Conservation (phyloP, 2,329 filamentous ascomycete genomes). For the Fusarium sp. region DNA sequence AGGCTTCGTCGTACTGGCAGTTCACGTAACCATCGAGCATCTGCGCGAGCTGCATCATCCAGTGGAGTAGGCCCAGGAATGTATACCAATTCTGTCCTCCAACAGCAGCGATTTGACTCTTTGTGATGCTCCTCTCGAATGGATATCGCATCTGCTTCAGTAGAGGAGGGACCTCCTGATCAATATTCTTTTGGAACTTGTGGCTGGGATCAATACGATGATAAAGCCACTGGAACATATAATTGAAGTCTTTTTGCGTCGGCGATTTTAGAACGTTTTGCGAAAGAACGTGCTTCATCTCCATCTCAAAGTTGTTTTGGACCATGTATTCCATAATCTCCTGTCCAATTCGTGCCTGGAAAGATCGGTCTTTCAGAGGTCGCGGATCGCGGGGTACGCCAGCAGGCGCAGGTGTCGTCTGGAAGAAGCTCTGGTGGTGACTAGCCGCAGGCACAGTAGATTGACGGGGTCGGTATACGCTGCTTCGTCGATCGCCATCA, state of each 20-base stretch:
- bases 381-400: slow-evolving; percentile 89
- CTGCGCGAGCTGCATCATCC: slow-evolving; percentile 98
- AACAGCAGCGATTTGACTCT: slow-evolving; percentile 93
- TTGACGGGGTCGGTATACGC: slow-evolving; percentile 78
- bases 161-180: slow-evolving; percentile 92
- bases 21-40: slow-evolving; percentile 88
- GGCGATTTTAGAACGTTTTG: slow-evolving; percentile 92
- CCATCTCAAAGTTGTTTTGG: slow-evolving; percentile 95
- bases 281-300: slow-evolving; percentile 94
- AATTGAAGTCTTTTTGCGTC: slow-evolving; percentile 98
- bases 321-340: slow-evolving; percentile 93
- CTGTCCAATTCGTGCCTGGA: slow-evolving; percentile 84
- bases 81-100: slow-evolving; percentile 98
- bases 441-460: slow-evolving; percentile 75
- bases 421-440: slow-evolving; percentile 96
- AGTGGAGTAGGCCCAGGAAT: slow-evolving; percentile 92
- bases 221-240: slow-evolving; percentile 98
- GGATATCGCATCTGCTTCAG: slow-evolving; percentile 95
- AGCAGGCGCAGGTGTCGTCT: slow-evolving; percentile 83
- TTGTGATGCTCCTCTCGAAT: slow-evolving; percentile 94
- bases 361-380: slow-evolving; percentile 83
- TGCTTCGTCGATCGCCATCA: slow-evolving; percentile 76
- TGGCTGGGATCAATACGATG: slow-evolving; percentile 95
- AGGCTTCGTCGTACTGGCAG: slow-evolving; percentile 90
- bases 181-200: slow-evolving; percentile 92